Evolutionary conservation across 352 stramenopile species (phyloP).

Genomic region (Pythium periplocum): DNA sequence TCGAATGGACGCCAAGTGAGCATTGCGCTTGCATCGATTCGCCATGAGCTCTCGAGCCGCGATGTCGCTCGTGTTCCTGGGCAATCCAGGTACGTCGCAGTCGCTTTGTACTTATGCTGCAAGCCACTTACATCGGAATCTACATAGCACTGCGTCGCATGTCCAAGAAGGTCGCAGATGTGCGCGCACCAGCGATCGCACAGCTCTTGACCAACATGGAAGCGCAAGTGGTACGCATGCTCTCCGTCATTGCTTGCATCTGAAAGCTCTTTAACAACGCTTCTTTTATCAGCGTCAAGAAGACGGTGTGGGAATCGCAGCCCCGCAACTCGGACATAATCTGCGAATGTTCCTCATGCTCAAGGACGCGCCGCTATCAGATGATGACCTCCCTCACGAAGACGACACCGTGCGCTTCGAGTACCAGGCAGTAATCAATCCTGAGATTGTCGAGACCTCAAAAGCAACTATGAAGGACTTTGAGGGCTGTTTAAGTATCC

Average conservation of each 20-base stretch:
- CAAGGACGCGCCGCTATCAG: slow-evolving; percentile 49
- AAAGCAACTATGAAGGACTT: slow-evolving; percentile 60
- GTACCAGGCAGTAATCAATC: slow-evolving; percentile 80
- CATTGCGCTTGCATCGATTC: no score
- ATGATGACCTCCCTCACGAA: slow-evolving; percentile 39
- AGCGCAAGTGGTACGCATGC: slow-evolving; percentile 46
- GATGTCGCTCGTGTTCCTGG: slow-evolving; percentile 68
- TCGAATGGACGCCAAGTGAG: no score
- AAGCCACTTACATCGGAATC: neutral
- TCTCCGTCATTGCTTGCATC: no score
- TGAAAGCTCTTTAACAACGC: no score
- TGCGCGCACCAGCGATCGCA: slow-evolving; percentile 37
- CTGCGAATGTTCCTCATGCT: slow-evolving; percentile 82
- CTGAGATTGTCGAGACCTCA: slow-evolving; percentile 56
- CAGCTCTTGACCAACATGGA: slow-evolving; percentile 57
- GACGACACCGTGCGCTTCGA: slow-evolving; percentile 21
- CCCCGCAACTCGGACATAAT: slow-evolving; percentile 71
- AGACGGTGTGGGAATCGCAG: slow-evolving; percentile 69
- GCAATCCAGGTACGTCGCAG: slow-evolving; percentile 46
- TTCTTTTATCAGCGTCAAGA: slow-evolving; percentile 37
- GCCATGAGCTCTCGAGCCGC: neutral
- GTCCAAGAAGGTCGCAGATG: slow-evolving; percentile 61
- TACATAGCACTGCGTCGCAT: slow-evolving; percentile 55
- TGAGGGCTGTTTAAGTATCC: slow-evolving; percentile 81
- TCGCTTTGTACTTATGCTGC: neutral